Evolutionary conservation across 1,284 basidiomycete species (phyloP).

Genomic region (Phlebopus sp.): DNA sequence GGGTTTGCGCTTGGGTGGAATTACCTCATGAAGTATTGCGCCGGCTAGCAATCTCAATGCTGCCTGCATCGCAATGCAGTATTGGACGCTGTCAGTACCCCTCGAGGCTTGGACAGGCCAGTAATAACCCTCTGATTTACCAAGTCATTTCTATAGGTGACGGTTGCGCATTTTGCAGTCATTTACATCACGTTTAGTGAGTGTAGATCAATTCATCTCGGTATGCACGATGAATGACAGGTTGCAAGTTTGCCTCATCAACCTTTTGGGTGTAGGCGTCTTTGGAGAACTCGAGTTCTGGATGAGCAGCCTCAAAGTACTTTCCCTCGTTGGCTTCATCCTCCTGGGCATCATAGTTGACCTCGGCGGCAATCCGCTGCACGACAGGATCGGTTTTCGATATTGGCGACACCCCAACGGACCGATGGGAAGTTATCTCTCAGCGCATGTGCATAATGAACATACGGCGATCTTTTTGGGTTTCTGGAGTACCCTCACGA

Average conservation of each 20-base stretch:
- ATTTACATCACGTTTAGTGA: constrained; percentile 57
- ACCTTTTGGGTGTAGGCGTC: constrained; percentile 50
- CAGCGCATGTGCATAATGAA: constrained; percentile 44
- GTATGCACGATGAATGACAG: constrained; percentile 8
- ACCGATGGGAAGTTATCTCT: constrained; percentile 46
- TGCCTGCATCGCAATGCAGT: constrained; percentile 7
- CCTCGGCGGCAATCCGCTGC: constrained; percentile 60
- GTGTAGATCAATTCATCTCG: constrained; percentile 13
- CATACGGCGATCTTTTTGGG: constrained; percentile 53
- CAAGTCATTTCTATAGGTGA: constrained; percentile 48
- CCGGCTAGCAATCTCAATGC: constrained; percentile 11
- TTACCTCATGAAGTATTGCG: constrained; percentile 15
- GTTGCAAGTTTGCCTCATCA: constrained; percentile 48
- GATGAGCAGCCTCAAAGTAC: constrained; percentile 53
- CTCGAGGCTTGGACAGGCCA: constrained; percentile 11
- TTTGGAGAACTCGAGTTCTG: constrained; percentile 65
- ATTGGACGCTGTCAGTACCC: constrained; percentile 13
- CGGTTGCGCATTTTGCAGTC: constrained; percentile 29
- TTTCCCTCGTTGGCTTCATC: constrained; percentile 59
- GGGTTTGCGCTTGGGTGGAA: constrained; percentile 38
- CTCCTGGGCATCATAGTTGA: constrained; percentile 52
- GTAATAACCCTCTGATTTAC: constrained; percentile 22
- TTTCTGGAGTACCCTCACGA: constrained; percentile 56
- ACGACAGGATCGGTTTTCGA: constrained; percentile 63
- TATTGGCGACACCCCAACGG: constrained; percentile 55